Evolutionary conservation across 352 stramenopile species (phyloP), one percentile per base, ranked within the genome.

Genomic region (Globisporangium mamillatum): DNA sequence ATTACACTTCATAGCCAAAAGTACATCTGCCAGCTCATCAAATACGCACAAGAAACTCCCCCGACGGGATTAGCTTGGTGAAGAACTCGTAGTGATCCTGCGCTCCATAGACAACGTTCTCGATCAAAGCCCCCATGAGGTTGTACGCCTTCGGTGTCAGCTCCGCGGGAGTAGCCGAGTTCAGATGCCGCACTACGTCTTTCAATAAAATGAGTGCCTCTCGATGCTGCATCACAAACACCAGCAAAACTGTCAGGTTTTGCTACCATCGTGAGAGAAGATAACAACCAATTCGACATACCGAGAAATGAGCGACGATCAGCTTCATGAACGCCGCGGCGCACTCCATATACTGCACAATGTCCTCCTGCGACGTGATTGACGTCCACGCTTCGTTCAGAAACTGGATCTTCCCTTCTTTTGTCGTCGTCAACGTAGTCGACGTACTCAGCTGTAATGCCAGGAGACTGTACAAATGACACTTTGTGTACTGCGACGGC

Each of bases 181-280:
- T 90, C 58, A 97, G 38, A 44, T 96, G 88, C 1, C 80, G 78
- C n/a, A 95, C 80, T n/a, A 96, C 81, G 62, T 96, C 88, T 36
- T 90, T 88, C 0, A 97, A 71, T n/a, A 97, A 60, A 9, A 97
- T 89, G 18, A 91, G 72, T 5, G 91, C 85, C 63, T 97, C 89
- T 18, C 83, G 81, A 46, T 91, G 81, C 75, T 81, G 22, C 5
- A 4, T n/a, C 48, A 14, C n/a, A 27, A 46, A 50, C 20, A 46
- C 0, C 16, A 73, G 54, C 16, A 41, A 62, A 32, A 46, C 16
- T 25, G 10, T 48, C 38, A 63, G 29, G 2, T 4, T 18, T 20
- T 22, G 29, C n/a, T 12, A 34, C 6, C 32, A 74, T 34, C 10
- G 10, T 9, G n/a, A 68, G 7, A 64, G 20, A 27, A 27, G 27